Evolutionary conservation across 495 filamentous ascomycete species (phyloP).

Genomic region (Penicillium subrubescens): DNA sequence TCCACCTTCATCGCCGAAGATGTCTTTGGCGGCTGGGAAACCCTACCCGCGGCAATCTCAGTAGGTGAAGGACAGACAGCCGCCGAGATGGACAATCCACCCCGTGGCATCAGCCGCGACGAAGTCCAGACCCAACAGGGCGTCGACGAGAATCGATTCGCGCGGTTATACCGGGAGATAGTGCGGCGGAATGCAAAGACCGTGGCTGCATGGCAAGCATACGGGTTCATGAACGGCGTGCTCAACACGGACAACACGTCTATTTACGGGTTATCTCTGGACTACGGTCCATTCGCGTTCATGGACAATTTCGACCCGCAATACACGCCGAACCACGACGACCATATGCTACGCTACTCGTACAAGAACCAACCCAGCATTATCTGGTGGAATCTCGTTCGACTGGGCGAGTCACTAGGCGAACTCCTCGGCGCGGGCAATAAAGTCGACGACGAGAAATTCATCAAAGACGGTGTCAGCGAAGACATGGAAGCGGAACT

Average conservation of each 20-base stretch:
- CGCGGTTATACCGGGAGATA: conserved; percentile 85
- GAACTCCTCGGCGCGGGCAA: conserved; percentile 79
- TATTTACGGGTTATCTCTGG: conserved; percentile 82
- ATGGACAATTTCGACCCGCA: conserved; percentile 92
- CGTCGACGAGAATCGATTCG: conserved; percentile 79
- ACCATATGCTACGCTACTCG: conserved; percentile 79
- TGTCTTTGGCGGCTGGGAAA: conserved; percentile 82
- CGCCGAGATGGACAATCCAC: conserved; percentile 45
- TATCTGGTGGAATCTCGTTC: conserved; percentile 98
- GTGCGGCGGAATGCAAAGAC: conserved; percentile 82
- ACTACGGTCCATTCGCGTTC: conserved; percentile 96
- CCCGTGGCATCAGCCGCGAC: conserved; percentile 54
- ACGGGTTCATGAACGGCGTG: conserved; percentile 97
- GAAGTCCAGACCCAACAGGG: conserved; percentile 64
- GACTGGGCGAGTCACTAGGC: conserved; percentile 86
- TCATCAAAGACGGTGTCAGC: conserved; percentile 69
- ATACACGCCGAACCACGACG: conserved; percentile 98
- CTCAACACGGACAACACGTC: conserved; percentile 97
- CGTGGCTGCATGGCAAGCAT: conserved; percentile 93
- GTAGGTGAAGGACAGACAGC: conserved; percentile 32
- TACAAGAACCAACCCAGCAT: conserved; percentile 94
- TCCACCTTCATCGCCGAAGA: conserved; percentile 83
- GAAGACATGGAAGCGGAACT: conserved; percentile 67
- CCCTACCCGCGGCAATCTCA: conserved; percentile 60
- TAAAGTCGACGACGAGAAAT: conserved; percentile 66